These are phyloP conservation scores for Plectosphaerella sp. DNA, from an alignment of 2,329 filamentous ascomycete genomes.

Conservation along the genomic window DNA sequence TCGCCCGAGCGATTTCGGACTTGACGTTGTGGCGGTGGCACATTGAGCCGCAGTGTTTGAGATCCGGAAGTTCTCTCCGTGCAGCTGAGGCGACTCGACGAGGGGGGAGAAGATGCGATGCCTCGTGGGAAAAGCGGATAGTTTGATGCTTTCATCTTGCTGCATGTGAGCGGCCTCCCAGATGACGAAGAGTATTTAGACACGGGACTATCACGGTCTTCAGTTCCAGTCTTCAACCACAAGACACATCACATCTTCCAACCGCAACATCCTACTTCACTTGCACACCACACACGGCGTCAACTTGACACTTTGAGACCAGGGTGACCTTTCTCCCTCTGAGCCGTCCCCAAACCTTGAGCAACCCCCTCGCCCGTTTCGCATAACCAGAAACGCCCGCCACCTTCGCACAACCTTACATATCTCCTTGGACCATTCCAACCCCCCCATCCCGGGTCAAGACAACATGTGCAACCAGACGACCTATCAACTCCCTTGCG, in stretches of 20 bases:
- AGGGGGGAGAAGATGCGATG: not conserved
- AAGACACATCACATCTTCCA: too few species aligned
- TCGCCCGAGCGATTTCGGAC: conserved; percentile 1
- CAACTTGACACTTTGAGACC: not conserved
- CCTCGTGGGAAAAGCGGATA: too few species aligned
- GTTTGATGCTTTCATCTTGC: too few species aligned
- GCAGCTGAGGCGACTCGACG: not conserved
- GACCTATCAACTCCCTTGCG: conserved; percentile 45
- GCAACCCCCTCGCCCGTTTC: not conserved
- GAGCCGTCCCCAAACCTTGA: too few species aligned
- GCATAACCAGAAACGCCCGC: not conserved
- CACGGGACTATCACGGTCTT: too few species aligned
- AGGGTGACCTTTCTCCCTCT: not conserved
- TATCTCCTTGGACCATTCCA: not conserved
- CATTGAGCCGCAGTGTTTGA: not conserved
- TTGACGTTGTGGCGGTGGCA: not conserved
- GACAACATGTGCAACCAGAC: conserved; percentile 43
- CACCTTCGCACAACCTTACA: not conserved
- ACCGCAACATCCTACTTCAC: too few species aligned
- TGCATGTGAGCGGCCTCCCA: too few species aligned
- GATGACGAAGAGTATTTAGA: not conserved
- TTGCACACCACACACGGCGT: too few species aligned
- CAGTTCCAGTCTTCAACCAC: too few species aligned
- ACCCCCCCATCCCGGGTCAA: not conserved
- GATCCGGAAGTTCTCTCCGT: not conserved